Conservation (phyloP, 140 eudicot genomes). For the Flaveria floridana region DNA sequence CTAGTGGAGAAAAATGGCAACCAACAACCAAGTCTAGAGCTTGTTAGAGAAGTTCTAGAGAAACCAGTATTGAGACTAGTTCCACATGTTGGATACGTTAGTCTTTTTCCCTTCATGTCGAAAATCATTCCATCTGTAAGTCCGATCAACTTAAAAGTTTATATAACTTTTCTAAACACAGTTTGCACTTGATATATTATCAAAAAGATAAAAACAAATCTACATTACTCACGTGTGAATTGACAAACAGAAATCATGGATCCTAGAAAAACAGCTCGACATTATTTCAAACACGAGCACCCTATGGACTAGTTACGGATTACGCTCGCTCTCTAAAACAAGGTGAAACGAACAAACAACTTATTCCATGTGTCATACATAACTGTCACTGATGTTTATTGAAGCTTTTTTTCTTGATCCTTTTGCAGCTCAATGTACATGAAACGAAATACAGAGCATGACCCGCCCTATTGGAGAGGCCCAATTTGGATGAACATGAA, state of each 20-base stretch:
- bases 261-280: slow-evolving; percentile 82
- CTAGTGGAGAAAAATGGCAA: slow-evolving; percentile 47
- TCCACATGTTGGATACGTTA: slow-evolving; percentile 95
- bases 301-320: slow-evolving; percentile 80
- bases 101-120: slow-evolving; percentile 91
- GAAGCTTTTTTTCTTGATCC: neutral
- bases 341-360: slow-evolving; percentile 50
- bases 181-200: neutral
- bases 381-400: neutral
- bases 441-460: slow-evolving; percentile 93
- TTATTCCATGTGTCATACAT: neutral
- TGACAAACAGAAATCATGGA: slow-evolving; percentile 61
- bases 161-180: neutral
- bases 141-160: slow-evolving; percentile 23
- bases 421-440: slow-evolving; percentile 77
- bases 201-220: neutral
- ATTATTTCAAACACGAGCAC: slow-evolving; percentile 72
- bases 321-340: slow-evolving; percentile 82
- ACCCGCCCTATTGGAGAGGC: slow-evolving; percentile 97
- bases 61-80: slow-evolving; percentile 67
- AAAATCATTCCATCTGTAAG: slow-evolving; percentile 93
- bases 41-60: slow-evolving; percentile 78
- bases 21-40: slow-evolving; percentile 64
- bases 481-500: slow-evolving; percentile 98
- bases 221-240: neutral